These are phyloP conservation scores for Tephrocybe rancida DNA, from an alignment of 768 basidiomycete genomes.

Conservation along the genomic window DNA sequence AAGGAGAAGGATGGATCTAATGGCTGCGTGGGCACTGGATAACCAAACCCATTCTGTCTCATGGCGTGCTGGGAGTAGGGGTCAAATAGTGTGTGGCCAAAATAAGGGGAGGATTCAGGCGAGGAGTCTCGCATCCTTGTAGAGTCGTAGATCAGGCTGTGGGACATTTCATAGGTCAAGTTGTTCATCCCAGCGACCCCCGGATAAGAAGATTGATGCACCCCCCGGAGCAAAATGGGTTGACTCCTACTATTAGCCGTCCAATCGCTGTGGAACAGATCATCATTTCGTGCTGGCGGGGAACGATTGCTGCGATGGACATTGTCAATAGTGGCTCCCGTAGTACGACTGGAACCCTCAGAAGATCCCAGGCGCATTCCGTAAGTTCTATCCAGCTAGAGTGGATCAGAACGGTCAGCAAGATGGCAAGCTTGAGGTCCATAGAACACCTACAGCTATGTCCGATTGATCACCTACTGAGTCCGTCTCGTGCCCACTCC, in stretches of 20 bases:
- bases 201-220: slow-evolving; percentile 29
- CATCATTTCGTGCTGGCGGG: slow-evolving; percentile 12
- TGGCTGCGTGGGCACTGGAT: slow-evolving; percentile 14
- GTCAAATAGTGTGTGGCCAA: slow-evolving; percentile 9
- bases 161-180: slow-evolving; percentile 20
- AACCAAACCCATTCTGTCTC: slow-evolving; percentile 16
- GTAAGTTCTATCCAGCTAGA: too few species aligned
- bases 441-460: too few species aligned
- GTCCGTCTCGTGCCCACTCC: too few species aligned
- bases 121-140: slow-evolving; percentile 35
- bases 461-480: too few species aligned
- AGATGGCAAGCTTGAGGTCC: too few species aligned
- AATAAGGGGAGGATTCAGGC: slow-evolving; percentile 40
- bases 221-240: slow-evolving; percentile 25
- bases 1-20: slow-evolving; percentile 21
- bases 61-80: slow-evolving; percentile 13
- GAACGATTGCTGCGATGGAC: slow-evolving; percentile 29
- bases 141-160: slow-evolving; percentile 24
- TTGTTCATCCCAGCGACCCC: slow-evolving; percentile 18
- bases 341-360: slow-evolving; percentile 49
- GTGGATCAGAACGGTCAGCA: too few species aligned
- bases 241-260: background rate
- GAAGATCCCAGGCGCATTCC: too few species aligned
- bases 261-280: slow-evolving; percentile 9
- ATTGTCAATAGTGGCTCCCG: slow-evolving; percentile 64